A percentile compares a stretch with the other conserved stretches of the same genome.
Evolutionary conservation across 2,329 filamentous ascomycete species (phyloP).

Genomic region (Trichoderma lentiforme): DNA sequence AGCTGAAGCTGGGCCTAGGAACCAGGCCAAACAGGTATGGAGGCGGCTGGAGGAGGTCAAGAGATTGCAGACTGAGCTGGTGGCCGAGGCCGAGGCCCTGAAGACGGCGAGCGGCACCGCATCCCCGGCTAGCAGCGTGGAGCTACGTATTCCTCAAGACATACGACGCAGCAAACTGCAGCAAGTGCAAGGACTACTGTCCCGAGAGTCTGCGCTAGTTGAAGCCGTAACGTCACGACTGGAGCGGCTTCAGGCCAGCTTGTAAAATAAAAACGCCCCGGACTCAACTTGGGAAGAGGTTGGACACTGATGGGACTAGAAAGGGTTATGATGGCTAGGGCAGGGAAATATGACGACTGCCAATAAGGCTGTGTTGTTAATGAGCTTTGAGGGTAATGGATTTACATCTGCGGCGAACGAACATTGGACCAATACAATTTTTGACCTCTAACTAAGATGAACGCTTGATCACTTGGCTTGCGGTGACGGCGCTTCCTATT

Average conservation of each 20-base stretch:
- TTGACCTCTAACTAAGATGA: neutral
- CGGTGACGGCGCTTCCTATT: neutral
- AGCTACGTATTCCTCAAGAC: slow-evolving; percentile 55
- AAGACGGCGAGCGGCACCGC: slow-evolving; percentile 28
- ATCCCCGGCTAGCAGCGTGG: slow-evolving; percentile 32
- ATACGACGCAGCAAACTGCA: slow-evolving; percentile 61
- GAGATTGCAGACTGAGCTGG: slow-evolving; percentile 50
- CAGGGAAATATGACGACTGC: neutral
- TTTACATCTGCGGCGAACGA: neutral
- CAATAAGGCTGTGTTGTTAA: neutral
- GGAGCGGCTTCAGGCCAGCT: slow-evolving; percentile 49
- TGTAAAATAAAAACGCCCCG: slow-evolving; percentile 22
- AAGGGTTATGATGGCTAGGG: neutral
- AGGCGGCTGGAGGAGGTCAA: slow-evolving; percentile 57
- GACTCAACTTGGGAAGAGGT: neutral
- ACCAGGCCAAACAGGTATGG: slow-evolving; percentile 48
- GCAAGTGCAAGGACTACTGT: slow-evolving; percentile 61
- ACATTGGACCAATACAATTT: neutral
- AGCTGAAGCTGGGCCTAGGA: slow-evolving; percentile 31
- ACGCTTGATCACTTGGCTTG: neutral
- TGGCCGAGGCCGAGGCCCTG: slow-evolving; percentile 48
- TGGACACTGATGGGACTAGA: neutral
- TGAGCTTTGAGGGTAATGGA: slow-evolving; percentile 7
- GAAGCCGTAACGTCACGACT: slow-evolving; percentile 63
- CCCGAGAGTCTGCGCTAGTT: slow-evolving; percentile 64